Base-by-base conservation (phyloP, 2,329 filamentous ascomycete genomes). In the Xylariaceae sp. region DNA sequence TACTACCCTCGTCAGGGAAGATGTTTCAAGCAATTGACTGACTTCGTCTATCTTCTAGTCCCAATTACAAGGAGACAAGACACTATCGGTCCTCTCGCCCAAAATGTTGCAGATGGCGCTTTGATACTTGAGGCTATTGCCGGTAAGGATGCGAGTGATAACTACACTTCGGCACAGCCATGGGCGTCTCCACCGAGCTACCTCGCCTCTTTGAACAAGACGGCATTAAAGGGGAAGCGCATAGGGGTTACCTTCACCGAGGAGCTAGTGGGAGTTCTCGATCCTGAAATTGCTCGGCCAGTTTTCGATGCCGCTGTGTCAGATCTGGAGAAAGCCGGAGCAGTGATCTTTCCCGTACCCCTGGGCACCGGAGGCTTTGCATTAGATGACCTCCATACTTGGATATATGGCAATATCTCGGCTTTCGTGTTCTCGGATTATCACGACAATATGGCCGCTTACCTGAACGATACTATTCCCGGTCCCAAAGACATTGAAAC, bases 31-130 rank as follows among this genome's bases (percentile, higher is more conserved):
- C 22, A 7, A 27, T 5, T 27, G 22, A 27, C 22, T 27, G 7
- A 27, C 7, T 27, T 4, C 22, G 7, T 27, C 22, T 27, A 4
- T 27, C 22, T 27, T 27, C 22, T 27, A 27, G 22, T 85, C 19
- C 81, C 82, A 0, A 77, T 85, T 2, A 76, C 72, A 11, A 58
- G 69, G 11, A 73, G 80, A 57, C 78, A 82, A 58, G 82, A 86
- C 55, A 79, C 75, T 0, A 71, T 84, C 2, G 82, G 82, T 2
- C 69, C 73, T 0, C 78, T 86, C 59, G 79, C 74, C 1, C 74
- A 75, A 45, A 82, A 74, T 1, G 75, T 86, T 1, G 70, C 71
- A 9, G 82, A 86, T 60, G 81, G 80, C 0, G 75, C 75, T 0
- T 76, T 80, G 54, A 71, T 72, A 2, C 71, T 85, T 0, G 75